Conservation (phyloP, 345 rosid genomes). For the Salix viminalis region DNA sequence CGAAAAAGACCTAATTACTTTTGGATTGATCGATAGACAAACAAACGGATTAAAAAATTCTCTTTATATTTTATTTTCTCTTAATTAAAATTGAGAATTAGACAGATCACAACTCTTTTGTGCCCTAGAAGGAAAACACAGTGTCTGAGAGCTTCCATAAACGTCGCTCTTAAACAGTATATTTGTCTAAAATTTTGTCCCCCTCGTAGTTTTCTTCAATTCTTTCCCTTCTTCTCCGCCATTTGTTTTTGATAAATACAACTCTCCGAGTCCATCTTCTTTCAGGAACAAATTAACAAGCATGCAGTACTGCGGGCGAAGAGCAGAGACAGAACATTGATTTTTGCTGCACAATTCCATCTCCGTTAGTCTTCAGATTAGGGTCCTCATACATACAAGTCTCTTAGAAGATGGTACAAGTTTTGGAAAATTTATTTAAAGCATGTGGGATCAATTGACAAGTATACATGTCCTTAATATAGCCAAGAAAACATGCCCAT, state of each 20-base stretch:
- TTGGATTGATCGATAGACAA: too few species aligned
- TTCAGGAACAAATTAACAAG: not conserved
- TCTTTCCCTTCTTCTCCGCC: not conserved
- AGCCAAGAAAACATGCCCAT: not conserved
- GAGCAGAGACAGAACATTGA: not conserved
- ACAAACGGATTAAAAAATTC: too few species aligned
- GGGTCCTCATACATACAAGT: not conserved
- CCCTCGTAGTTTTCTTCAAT: not conserved
- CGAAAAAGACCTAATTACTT: too few species aligned
- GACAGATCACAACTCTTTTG: too few species aligned
- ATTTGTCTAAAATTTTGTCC: not conserved
- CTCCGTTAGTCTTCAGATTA: not conserved
- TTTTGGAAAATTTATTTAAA: not conserved
- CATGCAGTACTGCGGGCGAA: not conserved
- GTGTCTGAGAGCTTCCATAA: not conserved
- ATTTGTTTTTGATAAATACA: too few species aligned
- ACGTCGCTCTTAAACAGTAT: not conserved
- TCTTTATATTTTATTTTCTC: too few species aligned
- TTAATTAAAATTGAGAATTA: too few species aligned
- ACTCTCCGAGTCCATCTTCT: not conserved
- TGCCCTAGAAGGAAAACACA: not conserved
- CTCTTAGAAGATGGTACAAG: not conserved
- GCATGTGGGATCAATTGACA: not conserved
- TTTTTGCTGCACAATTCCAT: not conserved
- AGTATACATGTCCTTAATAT: not conserved